Conservation (phyloP, 768 basidiomycete species). For the Mrakia hoshinonis region DNA sequence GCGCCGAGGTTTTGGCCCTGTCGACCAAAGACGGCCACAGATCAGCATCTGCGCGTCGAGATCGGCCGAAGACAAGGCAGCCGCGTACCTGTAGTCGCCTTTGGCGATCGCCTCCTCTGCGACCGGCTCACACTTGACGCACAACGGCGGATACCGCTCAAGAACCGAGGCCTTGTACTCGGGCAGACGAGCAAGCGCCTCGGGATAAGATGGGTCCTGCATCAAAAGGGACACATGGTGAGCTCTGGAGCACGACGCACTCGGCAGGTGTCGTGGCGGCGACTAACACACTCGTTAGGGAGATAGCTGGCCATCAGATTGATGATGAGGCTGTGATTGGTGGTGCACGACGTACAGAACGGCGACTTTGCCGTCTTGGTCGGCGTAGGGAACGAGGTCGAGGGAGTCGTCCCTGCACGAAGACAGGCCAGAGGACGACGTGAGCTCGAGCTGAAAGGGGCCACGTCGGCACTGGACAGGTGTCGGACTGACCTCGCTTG, state of each 20-base stretch:
- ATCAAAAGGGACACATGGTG: conserved; percentile 21
- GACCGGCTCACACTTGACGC: conserved; percentile 59
- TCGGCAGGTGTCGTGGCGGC: too few relatives aligned
- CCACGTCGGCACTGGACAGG: not conserved
- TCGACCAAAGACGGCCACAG: too few relatives aligned
- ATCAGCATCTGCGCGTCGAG: not conserved
- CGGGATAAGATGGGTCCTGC: conserved; percentile 66
- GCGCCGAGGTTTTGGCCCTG: conserved; percentile 64
- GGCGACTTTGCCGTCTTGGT: conserved; percentile 27
- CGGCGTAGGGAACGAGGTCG: conserved; percentile 32
- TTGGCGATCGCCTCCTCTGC: conserved; percentile 73
- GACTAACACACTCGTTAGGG: conserved; percentile 62
- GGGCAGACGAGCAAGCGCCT: conserved; percentile 56
- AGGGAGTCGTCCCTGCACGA: not conserved
- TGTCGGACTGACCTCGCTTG: conserved; percentile 51
- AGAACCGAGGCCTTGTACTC: conserved; percentile 68
- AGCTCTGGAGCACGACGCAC: not conserved
- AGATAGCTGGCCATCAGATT: conserved; percentile 85
- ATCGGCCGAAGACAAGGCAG: not conserved
- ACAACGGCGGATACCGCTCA: conserved; percentile 78
- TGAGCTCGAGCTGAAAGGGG: conserved; percentile 28
- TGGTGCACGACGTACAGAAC: conserved; percentile 81
- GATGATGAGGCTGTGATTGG: conserved; percentile 81
- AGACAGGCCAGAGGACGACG: conserved; percentile 20
- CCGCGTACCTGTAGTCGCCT: conserved; percentile 50